Percentiles rank a stretch among this genome's conserved stretches.
Evolutionary conservation across 129 eudicot genomes (phyloP).

Genomic region (Silybum marianum): DNA sequence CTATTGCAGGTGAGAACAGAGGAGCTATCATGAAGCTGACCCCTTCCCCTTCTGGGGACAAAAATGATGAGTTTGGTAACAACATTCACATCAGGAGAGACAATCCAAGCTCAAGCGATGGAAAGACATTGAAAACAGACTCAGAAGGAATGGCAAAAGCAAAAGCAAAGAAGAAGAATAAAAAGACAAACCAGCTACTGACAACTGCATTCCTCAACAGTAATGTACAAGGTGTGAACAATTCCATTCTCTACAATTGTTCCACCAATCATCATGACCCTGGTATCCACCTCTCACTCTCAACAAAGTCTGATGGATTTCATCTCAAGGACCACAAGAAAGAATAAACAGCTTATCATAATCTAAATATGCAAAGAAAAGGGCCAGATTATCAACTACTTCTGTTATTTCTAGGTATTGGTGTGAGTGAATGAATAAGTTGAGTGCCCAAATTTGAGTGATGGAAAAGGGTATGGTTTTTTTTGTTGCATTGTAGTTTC

Average conservation of each 20-base stretch:
- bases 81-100: conserved; percentile 5
- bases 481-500: conserved; percentile 18
- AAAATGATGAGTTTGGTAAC: conserved; percentile 8
- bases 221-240: conserved; percentile 76
- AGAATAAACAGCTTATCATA: not conserved
- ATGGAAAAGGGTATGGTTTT: not conserved
- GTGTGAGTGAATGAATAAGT: conserved; percentile 30
- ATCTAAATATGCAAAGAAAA: conserved; percentile 15
- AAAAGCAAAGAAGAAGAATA: conserved; percentile 29
- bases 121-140: conserved; percentile 4
- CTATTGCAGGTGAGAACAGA: conserved; percentile 66
- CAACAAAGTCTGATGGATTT: conserved; percentile 31
- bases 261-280: conserved; percentile 53
- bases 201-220: conserved; percentile 50
- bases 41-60: conserved; percentile 25
- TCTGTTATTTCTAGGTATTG: not conserved
- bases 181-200: conserved; percentile 26
- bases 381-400: conserved; percentile 24
- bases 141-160: conserved; percentile 5
- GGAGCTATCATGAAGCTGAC: conserved; percentile 62
- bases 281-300: conserved; percentile 52
- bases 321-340: conserved; percentile 23
- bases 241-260: conserved; percentile 46
- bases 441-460: not conserved
- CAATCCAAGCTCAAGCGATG: conserved; percentile 16